These are phyloP conservation scores for Podospora appendiculata DNA, from an alignment of 495 filamentous ascomycete genomes.

Conservation along the genomic window DNA sequence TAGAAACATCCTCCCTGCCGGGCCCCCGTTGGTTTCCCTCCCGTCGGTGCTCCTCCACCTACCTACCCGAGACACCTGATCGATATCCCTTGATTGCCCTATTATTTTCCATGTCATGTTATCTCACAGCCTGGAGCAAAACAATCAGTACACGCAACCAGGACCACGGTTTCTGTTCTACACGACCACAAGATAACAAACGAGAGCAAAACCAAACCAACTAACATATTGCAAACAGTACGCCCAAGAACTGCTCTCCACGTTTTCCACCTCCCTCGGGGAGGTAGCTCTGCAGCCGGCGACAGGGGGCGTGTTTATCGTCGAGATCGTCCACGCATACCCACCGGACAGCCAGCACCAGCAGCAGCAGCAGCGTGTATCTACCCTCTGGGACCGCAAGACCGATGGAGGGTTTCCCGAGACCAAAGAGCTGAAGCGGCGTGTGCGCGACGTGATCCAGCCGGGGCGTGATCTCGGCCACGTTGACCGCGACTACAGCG, in stretches of 20 bases:
- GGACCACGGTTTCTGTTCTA: too few species aligned
- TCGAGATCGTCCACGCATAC: conserved; percentile 48
- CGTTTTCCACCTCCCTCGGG: conserved; percentile 76
- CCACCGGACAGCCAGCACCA: background rate
- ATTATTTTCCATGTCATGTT: too few species aligned
- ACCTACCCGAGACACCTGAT: too few species aligned
- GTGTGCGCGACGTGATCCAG: conserved; percentile 77
- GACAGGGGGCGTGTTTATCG: conserved; percentile 76
- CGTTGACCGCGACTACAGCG: conserved; percentile 48
- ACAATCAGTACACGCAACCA: too few species aligned
- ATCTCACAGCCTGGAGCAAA: too few species aligned
- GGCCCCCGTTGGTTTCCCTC: background rate
- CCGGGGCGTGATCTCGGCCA: conserved; percentile 75
- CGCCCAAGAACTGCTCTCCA: conserved; percentile 96
- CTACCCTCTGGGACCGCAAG: conserved; percentile 82
- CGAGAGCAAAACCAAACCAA: background rate
- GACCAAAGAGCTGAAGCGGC: conserved; percentile 81
- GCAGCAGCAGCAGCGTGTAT: background rate
- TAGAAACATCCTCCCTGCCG: background rate
- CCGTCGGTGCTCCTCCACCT: background rate
- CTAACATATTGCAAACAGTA: conserved; percentile 43
- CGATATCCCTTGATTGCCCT: too few species aligned
- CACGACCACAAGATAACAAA: too few species aligned
- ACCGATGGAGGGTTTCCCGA: conserved; percentile 85
- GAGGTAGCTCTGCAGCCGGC: conserved; percentile 85